These are phyloP conservation scores for Rhizopogon roseolus DNA, from an alignment of 768 basidiomycete genomes.

Conservation along the genomic window DNA sequence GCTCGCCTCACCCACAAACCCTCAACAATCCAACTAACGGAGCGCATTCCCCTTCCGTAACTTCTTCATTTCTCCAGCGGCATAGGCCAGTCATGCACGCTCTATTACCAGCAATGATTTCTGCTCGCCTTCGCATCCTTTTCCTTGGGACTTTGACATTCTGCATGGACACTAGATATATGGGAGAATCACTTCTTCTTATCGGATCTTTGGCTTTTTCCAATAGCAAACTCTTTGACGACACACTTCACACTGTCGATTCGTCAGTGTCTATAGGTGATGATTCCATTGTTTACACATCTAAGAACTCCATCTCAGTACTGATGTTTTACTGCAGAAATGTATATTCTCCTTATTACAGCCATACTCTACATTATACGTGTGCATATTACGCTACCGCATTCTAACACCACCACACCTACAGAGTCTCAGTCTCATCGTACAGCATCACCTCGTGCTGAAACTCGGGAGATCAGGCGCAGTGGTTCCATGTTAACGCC, in stretches of 20 bases:
- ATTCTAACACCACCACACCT: constrained; percentile 10
- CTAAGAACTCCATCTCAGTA: constrained; percentile 1
- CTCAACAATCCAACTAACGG: constrained; percentile 29
- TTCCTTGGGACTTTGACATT: constrained; percentile 41
- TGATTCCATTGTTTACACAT: constrained; percentile 20
- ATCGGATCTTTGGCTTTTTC: constrained; percentile 58
- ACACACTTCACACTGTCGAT: constrained; percentile 19
- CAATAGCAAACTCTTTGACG: constrained; percentile 32
- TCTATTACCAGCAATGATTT: constrained; percentile 46
- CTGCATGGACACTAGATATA: constrained; percentile 56
- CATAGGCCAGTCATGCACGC: constrained; percentile 27
- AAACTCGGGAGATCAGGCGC: constrained; percentile 45
- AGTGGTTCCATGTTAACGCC: constrained; percentile 16
- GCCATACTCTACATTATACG: constrained; percentile 60
- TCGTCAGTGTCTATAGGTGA: constrained; percentile 51
- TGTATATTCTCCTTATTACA: constrained; percentile 46
- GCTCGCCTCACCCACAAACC: constrained; percentile 51
- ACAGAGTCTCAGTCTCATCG: constrained; percentile 15
- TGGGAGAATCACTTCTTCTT: constrained; percentile 61
- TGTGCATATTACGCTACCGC: constrained; percentile 48
- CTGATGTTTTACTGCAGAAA: constrained; percentile 36
- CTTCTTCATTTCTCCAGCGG: constrained; percentile 40
- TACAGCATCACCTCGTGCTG: constrained; percentile 40
- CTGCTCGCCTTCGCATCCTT: constrained; percentile 41
- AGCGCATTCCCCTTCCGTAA: constrained; percentile 31